These are phyloP conservation scores for Botrytis aclada DNA, from an alignment of 2,329 filamentous ascomycete genomes.

Conservation along the genomic window DNA sequence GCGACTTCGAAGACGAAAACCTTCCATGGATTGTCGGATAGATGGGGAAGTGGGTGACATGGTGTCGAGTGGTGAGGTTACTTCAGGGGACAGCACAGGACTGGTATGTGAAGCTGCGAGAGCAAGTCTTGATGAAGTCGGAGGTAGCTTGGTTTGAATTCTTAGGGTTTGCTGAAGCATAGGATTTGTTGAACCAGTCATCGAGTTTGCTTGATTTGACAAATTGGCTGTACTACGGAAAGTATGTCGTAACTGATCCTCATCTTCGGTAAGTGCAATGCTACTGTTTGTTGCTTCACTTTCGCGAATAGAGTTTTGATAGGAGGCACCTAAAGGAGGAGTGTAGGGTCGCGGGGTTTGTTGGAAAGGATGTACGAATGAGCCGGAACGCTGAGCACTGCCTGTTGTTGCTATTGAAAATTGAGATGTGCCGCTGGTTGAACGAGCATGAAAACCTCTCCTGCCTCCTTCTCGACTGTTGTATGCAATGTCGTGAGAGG, in stretches of 20 bases:
- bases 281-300: slow-evolving; percentile 50
- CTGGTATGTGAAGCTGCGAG: slow-evolving; percentile 33
- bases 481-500: slow-evolving; percentile 33
- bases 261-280: slow-evolving; percentile 35
- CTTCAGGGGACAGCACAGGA: slow-evolving; percentile 27
- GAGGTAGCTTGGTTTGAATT: slow-evolving; percentile 32
- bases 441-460: slow-evolving; percentile 49
- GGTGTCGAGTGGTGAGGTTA: slow-evolving; percentile 25
- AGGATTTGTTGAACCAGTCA: slow-evolving; percentile 26
- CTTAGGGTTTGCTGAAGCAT: slow-evolving; percentile 29
- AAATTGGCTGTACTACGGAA: slow-evolving; percentile 33
- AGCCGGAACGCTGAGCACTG: slow-evolving; percentile 43
- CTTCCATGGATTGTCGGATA: slow-evolving; percentile 58
- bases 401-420: slow-evolving; percentile 53
- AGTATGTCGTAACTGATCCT: slow-evolving; percentile 30
- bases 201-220: slow-evolving; percentile 27
- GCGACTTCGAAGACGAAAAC: slow-evolving; percentile 58
- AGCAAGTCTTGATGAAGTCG: slow-evolving; percentile 31
- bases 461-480: slow-evolving; percentile 24
- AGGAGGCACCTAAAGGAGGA: slow-evolving; percentile 50
- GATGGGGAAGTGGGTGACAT: slow-evolving; percentile 46
- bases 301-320: slow-evolving; percentile 52
- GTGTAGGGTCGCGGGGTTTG: slow-evolving; percentile 61
- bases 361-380: slow-evolving; percentile 63
- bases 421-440: slow-evolving; percentile 54